phyloP scores from a whole-genome alignment of 495 filamentous ascomycete genomes.

The Aspergillus ostianus region DNA sequence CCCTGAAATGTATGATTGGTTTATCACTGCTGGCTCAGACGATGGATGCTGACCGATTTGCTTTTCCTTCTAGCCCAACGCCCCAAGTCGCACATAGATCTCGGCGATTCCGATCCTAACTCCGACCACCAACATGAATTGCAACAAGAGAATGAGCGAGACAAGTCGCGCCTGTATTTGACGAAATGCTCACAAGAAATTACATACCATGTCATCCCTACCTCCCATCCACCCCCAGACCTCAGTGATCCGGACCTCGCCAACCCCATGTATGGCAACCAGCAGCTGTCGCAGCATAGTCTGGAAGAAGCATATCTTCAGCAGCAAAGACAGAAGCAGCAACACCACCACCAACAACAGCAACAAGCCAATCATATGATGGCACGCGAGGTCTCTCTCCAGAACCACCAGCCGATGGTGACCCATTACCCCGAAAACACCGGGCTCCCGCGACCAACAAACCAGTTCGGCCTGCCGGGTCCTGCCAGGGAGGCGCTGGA shows the following conservation, averaged over 20 bases:
- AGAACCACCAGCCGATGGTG: conserved; percentile 46
- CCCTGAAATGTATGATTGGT: conserved; percentile 35
- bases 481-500: conserved; percentile 33
- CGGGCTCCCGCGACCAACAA: conserved; percentile 31
- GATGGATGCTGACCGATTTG: conserved; percentile 1
- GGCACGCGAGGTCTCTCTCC: conserved; percentile 44
- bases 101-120: conserved; percentile 40
- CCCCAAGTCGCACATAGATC: conserved; percentile 37
- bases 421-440: conserved; percentile 46
- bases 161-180: conserved; percentile 51
- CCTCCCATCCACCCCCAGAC: conserved; percentile 46
- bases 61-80: conserved; percentile 31
- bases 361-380: conserved; percentile 44
- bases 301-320: conserved; percentile 52
- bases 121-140: conserved; percentile 60
- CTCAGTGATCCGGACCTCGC: conserved; percentile 47
- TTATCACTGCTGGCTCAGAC: neutral
- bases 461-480: conserved; percentile 28
- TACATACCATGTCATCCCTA: conserved; percentile 53
- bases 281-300: conserved; percentile 46
- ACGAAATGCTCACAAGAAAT: conserved; percentile 56
- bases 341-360: conserved; percentile 42
- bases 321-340: conserved; percentile 44
- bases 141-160: conserved; percentile 52
- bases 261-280: conserved; percentile 45